Evolutionary conservation across 2,329 filamentous ascomycete species (phyloP).

Genomic region (Apiospora saccharicola): DNA sequence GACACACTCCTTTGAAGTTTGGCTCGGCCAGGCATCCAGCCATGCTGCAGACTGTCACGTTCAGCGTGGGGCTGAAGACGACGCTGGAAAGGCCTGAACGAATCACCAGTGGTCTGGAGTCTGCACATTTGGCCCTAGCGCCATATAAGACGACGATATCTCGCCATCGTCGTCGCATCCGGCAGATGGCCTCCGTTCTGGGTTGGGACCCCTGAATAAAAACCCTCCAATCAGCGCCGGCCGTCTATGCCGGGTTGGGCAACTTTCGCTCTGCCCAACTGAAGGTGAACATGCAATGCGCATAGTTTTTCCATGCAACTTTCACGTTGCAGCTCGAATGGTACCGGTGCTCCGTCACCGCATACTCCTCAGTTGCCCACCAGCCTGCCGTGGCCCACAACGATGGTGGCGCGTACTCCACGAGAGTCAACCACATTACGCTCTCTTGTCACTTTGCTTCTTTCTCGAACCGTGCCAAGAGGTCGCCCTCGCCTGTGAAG

Average conservation of each 20-base stretch:
- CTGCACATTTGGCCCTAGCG: constrained; percentile 7
- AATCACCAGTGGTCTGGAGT: background rate
- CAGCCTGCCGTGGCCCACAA: background rate
- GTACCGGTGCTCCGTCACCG: constrained; percentile 20
- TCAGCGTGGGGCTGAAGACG: constrained; percentile 5
- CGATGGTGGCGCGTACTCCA: background rate
- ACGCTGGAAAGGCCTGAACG: background rate
- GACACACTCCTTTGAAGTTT: background rate
- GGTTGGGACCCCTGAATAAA: constrained; percentile 31
- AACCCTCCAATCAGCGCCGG: constrained; percentile 35
- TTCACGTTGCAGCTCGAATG: background rate
- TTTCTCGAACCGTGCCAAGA: background rate
- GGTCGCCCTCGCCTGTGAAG: background rate
- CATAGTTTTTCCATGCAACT: background rate
- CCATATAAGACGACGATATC: constrained; percentile 16
- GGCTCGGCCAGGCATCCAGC: background rate
- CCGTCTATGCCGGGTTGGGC: constrained; percentile 28
- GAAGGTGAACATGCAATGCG: constrained; percentile 13
- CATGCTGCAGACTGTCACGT: constrained; percentile 3
- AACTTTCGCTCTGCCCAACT: constrained; percentile 26
- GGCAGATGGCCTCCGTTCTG: constrained; percentile 36
- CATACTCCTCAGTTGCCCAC: background rate
- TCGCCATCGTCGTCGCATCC: constrained; percentile 31
- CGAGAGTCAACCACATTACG: background rate
- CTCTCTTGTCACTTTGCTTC: background rate